phyloP scores from a whole-genome alignment of 208 protist genomes.

The Wallacemonas sp. region DNA sequence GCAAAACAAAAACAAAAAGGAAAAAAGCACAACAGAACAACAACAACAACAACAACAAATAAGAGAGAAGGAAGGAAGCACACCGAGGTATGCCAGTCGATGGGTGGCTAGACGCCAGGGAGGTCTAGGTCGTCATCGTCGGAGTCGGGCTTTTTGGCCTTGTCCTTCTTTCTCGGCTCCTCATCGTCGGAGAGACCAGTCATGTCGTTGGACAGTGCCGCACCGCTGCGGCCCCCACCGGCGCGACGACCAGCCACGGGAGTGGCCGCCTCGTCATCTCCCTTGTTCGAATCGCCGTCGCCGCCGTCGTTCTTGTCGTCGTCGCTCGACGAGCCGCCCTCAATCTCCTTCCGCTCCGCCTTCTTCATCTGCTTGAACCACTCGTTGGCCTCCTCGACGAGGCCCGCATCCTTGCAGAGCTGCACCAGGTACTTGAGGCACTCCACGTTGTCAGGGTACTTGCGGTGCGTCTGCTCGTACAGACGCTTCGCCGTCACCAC shows the following conservation, averaged over 20 bases:
- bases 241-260: conserved; percentile 15
- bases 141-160: conserved; percentile 26
- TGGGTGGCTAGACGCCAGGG: conserved; percentile 52
- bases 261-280: conserved; percentile 25
- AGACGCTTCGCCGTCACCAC: conserved; percentile 91
- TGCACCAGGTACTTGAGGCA: conserved; percentile 95
- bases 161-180: conserved; percentile 29
- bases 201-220: conserved; percentile 28
- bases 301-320: conserved; percentile 29
- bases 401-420: conserved; percentile 91
- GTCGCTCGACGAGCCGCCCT: conserved; percentile 36
- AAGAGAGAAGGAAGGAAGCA: conserved; percentile 1
- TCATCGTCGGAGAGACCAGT: conserved; percentile 50
- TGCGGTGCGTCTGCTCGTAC: conserved; percentile 92
- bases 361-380: conserved; percentile 89
- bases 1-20: neutral
- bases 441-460: conserved; percentile 95
- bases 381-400: conserved; percentile 91
- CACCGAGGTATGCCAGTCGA: neutral
- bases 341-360: conserved; percentile 67
- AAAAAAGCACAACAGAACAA: conserved; percentile 9
- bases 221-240: conserved; percentile 21
- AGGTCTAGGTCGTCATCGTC: conserved; percentile 83
- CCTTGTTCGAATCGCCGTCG: conserved; percentile 18
- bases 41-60: conserved; percentile 11